These are phyloP conservation scores for Leishmania tropica DNA, from an alignment of 208 protist species.

Conservation along the genomic window DNA sequence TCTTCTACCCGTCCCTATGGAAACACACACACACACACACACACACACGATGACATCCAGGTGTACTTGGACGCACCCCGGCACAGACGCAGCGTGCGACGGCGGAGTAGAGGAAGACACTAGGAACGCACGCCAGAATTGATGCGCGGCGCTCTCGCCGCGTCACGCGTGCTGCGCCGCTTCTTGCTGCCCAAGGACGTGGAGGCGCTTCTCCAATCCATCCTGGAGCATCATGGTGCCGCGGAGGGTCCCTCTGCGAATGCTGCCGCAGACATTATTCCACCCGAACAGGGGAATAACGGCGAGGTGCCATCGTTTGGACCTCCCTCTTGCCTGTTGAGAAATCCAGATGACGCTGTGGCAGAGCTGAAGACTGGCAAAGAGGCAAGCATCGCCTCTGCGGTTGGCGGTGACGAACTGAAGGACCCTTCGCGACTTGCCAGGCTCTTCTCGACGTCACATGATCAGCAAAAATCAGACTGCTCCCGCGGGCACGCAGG, in stretches of 20 bases:
- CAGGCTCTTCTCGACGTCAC: not conserved
- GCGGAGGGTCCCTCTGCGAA: not conserved
- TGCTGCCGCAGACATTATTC: not conserved
- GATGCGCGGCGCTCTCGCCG: conserved; percentile 10
- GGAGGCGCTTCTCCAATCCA: conserved; percentile 12
- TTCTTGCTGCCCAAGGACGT: conserved; percentile 2
- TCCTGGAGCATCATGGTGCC: conserved; percentile 6
- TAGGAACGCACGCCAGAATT: not conserved
- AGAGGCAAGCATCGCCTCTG: not conserved
- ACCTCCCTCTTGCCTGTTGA: not conserved
- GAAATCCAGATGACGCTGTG: not conserved
- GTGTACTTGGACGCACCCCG: not conserved
- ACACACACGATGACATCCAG: not conserved
- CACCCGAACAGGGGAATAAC: not conserved
- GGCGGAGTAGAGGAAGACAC: not conserved
- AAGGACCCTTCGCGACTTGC: not conserved
- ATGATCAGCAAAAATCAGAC: not conserved
- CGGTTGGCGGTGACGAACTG: not conserved
- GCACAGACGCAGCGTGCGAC: not conserved
- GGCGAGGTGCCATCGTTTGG: not conserved
- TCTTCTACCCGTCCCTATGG: not conserved
- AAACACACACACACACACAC: not conserved
- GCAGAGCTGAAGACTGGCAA: not conserved
- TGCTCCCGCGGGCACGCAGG: not conserved
- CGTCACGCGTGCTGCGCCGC: conserved; percentile 2